phyloP scores from a whole-genome alignment of 2,329 filamentous ascomycete species.

The Cercospora sp. region DNA sequence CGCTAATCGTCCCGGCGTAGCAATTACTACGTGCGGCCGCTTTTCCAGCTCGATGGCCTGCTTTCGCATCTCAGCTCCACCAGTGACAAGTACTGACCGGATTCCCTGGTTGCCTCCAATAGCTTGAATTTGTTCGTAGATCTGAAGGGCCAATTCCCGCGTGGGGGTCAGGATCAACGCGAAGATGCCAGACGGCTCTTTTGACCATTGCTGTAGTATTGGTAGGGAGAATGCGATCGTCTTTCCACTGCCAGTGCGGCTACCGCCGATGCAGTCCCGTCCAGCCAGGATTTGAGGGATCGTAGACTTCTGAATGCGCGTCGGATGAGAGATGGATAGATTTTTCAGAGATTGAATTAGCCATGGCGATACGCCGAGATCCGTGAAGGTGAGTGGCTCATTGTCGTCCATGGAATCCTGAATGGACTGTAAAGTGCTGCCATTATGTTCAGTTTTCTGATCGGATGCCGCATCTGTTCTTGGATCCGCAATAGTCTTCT shows the following conservation, averaged over 20 bases:
- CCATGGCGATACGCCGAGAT: constrained; percentile 57
- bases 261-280: constrained; percentile 91
- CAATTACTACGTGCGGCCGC: constrained; percentile 87
- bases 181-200: constrained; percentile 89
- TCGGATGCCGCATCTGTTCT: neutral
- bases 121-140: constrained; percentile 93
- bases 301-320: constrained; percentile 86
- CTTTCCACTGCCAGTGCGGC: constrained; percentile 93
- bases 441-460: neutral
- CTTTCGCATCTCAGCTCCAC: constrained; percentile 85
- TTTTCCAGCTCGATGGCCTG: constrained; percentile 82
- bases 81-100: constrained; percentile 86
- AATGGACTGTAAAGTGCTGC: constrained; percentile 25
- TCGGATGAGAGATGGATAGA: constrained; percentile 84
- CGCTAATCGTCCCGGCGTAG: constrained; percentile 87
- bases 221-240: constrained; percentile 94
- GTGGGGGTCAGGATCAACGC: constrained; percentile 87
- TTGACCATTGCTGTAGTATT: constrained; percentile 88
- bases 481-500: neutral
- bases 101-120: constrained; percentile 85
- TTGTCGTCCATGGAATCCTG: constrained; percentile 31
- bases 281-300: constrained; percentile 92
- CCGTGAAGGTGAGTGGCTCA: constrained; percentile 35
- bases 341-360: constrained; percentile 74
- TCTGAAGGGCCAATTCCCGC: constrained; percentile 88